Base-by-base conservation (phyloP, 805 yeast species). In the Pichia exigua region DNA sequence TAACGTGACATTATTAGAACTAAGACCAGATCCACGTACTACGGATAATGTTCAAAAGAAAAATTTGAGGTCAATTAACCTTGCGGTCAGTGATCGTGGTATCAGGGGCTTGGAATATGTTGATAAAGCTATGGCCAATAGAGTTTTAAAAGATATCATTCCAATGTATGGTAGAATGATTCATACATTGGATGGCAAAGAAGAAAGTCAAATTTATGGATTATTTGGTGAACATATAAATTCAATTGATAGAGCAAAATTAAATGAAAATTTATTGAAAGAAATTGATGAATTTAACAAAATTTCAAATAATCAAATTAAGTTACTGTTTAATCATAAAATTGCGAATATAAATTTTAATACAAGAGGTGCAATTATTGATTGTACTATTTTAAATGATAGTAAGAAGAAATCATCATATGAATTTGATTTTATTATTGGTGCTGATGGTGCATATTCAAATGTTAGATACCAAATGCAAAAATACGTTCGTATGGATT, bases 131-230 rank as follows among this genome's bases (percentile, higher is more conserved):
- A 72, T 89, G 72, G 80, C 85, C 13, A 65, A 70, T 0, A 62
- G 81, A 26, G 74, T 89, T 2, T 61, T 85, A 54, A 67, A 72
- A 32, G 77, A 78, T 42, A 77, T 87, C 24, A 84, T 87, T 26
- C 97, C 97, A 2, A 87, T 91, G 92, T 70, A 77, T 42, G 97
- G 96, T 2, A 73, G 97, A 43, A 89, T 90, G 97, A 82, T 91
- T 52, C 97, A 91, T 65, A 84, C 83, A 56, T 47, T 68, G 15
- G 60, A 73, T 13, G 96, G 95, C 0, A 65, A 67, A 21, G 83
- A 81, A 63, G 81, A 77, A 56, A 73, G 85, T 30, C 96, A 90
- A 61, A 58, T 71, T 44, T 91, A 91, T 65, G 97, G 96, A 5
- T 69, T 88, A 10, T 78, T 80, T 59, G 95, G 95, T 13, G 95